These are phyloP conservation scores for Agarophyton chilense DNA, from an alignment of 23 red algal species.

Conservation along the genomic window DNA sequence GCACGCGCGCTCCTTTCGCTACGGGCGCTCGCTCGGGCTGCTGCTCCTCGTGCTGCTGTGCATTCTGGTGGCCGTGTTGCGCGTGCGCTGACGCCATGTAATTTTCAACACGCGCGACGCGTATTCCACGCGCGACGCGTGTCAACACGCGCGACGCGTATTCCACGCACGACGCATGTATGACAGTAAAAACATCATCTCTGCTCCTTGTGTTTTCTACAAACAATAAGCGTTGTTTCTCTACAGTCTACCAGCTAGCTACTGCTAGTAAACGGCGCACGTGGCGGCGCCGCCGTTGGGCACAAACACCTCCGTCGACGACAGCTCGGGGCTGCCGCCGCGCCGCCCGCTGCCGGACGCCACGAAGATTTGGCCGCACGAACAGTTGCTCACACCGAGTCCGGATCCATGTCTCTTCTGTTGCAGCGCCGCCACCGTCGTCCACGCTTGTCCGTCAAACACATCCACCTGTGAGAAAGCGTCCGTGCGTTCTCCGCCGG, in stretches of 20 bases:
- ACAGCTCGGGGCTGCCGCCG: constrained; percentile 51
- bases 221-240: too few species aligned
- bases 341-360: constrained; percentile 44
- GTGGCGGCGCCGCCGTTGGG: neutral
- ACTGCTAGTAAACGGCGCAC: constrained; percentile 9
- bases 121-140: neutral
- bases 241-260: too few species aligned
- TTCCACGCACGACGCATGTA: neutral
- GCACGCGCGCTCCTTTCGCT: constrained; percentile 5
- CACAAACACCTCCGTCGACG: constrained; percentile 41
- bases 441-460: constrained; percentile 42
- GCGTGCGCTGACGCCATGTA: neutral
- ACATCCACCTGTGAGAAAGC: constrained; percentile 53
- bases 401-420: constrained; percentile 40
- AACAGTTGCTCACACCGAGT: constrained; percentile 35
- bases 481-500: constrained; percentile 65
- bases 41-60: neutral
- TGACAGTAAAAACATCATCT: too few species aligned
- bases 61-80: constrained; percentile 13
- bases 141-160: neutral
- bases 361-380: constrained; percentile 53
- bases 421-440: neutral
- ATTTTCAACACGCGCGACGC: neutral
- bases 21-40: constrained; percentile 11
- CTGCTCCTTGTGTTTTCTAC: too few species aligned